Conservation (phyloP, 306 rosid species). For the Delonix regia region DNA sequence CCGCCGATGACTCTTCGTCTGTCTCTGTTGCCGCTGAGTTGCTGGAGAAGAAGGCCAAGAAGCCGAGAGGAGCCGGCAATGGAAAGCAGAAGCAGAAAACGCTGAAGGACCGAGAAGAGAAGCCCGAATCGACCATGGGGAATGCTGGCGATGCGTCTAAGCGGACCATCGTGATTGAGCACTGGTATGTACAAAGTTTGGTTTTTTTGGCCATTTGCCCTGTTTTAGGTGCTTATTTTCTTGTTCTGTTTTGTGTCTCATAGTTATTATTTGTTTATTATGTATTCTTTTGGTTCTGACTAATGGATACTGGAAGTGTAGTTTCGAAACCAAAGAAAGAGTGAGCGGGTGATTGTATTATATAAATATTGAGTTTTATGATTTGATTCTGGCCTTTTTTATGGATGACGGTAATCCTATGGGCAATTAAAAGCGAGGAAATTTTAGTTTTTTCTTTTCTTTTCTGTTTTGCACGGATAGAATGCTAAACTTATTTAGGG, state of each 20-base stretch:
- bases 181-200: constrained; percentile 29
- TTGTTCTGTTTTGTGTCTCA: not conserved
- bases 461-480: not conserved
- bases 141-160: not conserved
- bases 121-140: not conserved
- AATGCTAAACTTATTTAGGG: not conserved
- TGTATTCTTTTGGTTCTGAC: not conserved
- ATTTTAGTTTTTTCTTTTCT: not conserved
- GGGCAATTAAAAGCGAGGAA: not conserved
- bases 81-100: not conserved
- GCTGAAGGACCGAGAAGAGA: not conserved
- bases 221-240: not conserved
- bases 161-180: constrained; percentile 39
- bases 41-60: constrained; percentile 13
- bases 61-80: not conserved
- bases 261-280: not conserved
- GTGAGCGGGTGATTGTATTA: not conserved
- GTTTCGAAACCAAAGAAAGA: not conserved
- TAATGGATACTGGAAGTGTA: not conserved
- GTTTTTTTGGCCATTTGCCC: not conserved
- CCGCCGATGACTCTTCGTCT: not conserved
- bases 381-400: not conserved
- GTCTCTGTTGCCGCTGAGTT: not conserved
- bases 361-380: not conserved
- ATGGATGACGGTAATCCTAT: not conserved